A percentile compares a stretch with the other conserved stretches of the same genome.
These are phyloP conservation scores for Lineolata rhizophorae DNA, from an alignment of 495 filamentous ascomycete species.

Conservation along the genomic window DNA sequence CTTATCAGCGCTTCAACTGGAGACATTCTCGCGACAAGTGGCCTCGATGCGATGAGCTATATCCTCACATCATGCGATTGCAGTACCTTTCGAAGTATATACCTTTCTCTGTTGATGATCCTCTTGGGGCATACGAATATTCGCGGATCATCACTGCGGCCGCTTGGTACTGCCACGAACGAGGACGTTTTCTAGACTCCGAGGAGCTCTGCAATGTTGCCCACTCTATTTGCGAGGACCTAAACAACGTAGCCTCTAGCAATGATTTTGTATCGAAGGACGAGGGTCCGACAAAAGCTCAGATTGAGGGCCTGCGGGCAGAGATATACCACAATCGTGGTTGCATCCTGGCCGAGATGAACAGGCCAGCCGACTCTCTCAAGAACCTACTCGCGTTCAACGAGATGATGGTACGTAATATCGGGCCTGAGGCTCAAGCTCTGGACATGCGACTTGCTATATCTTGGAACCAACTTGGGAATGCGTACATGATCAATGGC, in stretches of 20 bases:
- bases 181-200: slow-evolving; percentile 3
- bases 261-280: background rate
- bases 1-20: slow-evolving; percentile 6
- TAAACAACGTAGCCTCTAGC: slow-evolving; percentile 3
- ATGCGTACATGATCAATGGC: slow-evolving; percentile 7
- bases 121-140: slow-evolving; percentile 9
- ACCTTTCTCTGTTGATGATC: too few relatives aligned
- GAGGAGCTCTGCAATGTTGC: slow-evolving; percentile 4
- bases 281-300: background rate
- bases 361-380: slow-evolving; percentile 2
- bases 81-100: too few relatives aligned
- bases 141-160: slow-evolving; percentile 4
- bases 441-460: slow-evolving; percentile 5
- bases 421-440: background rate
- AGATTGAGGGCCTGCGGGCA: slow-evolving; percentile 1
- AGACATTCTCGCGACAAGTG: slow-evolving; percentile 9
- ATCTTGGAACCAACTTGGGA: slow-evolving; percentile 9
- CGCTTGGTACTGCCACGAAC: slow-evolving; percentile 8
- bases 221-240: slow-evolving; percentile 5
- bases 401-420: slow-evolving; percentile 9
- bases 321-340: slow-evolving; percentile 6
- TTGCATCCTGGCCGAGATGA: slow-evolving; percentile 3
- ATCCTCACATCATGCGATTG: slow-evolving; percentile 11
- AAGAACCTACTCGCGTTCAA: slow-evolving; percentile 2
- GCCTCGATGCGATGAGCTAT: slow-evolving; percentile 12